Evolutionary conservation across 1,139 yeast species (phyloP).

Genomic region (Blastobotrys persicus): DNA sequence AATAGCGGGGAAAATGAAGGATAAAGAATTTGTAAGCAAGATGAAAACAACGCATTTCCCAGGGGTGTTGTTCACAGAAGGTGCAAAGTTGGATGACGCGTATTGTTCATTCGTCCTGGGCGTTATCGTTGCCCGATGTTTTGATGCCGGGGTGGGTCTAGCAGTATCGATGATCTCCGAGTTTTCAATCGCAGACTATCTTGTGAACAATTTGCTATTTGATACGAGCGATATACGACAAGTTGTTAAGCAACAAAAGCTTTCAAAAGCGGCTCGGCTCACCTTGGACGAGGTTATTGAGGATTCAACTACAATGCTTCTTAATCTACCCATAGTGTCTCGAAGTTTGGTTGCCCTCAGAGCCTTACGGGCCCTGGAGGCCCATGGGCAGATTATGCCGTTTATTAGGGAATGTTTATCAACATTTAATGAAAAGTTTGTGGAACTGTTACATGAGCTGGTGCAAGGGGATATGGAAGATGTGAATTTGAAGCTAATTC

Average conservation of each 20-base stretch:
- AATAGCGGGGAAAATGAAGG: slow-evolving; percentile 28
- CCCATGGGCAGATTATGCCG: slow-evolving; percentile 12
- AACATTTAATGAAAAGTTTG: background rate
- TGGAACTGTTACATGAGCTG: background rate
- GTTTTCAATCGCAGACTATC: slow-evolving; percentile 19
- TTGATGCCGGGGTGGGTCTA: slow-evolving; percentile 21
- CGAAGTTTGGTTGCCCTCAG: slow-evolving; percentile 22
- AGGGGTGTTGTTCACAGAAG: slow-evolving; percentile 19
- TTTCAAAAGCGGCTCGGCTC: slow-evolving; percentile 16
- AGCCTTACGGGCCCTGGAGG: slow-evolving; percentile 19
- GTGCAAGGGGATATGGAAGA: background rate
- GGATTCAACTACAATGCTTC: background rate
- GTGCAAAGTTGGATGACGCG: slow-evolving; percentile 14
- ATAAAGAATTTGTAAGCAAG: slow-evolving; percentile 26
- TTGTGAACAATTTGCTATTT: slow-evolving; percentile 20
- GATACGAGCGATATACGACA: slow-evolving; percentile 23
- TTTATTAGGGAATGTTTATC: background rate
- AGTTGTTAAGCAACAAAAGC: slow-evolving; percentile 1
- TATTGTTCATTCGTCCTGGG: slow-evolving; percentile 22
- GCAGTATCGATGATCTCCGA: slow-evolving; percentile 16
- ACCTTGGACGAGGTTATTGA: slow-evolving; percentile 18
- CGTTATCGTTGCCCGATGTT: slow-evolving; percentile 13
- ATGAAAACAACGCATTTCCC: slow-evolving; percentile 25
- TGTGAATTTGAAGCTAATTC: slow-evolving; percentile 1
- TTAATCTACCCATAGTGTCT: slow-evolving; percentile 9